Evolutionary conservation across 208 protist genomes (phyloP), one percentile per base, ranked within the genome.

Genomic region (Leishmania tarentolae): DNA sequence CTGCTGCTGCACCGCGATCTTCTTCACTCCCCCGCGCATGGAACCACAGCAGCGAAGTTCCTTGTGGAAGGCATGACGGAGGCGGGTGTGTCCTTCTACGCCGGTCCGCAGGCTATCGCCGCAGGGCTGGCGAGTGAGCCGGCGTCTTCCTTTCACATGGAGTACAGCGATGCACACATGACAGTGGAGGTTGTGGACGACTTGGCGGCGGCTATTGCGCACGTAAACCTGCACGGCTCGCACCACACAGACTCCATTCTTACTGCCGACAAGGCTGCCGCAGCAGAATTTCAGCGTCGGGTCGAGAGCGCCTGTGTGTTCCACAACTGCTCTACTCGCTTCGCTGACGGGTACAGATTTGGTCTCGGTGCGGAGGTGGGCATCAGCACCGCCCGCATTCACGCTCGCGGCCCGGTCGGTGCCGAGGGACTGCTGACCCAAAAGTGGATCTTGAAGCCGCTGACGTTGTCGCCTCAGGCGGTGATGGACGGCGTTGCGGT

Each of bases 291-390:
- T 76, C 50, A 87, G 50, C 83, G 73, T 44, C 77, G 80, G 5
- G 91, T 98, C 9, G 95, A 98, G 80, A 93, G 91, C 24, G 97
- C 97, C 56, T 95, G 95, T 65, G 95, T 98, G 7, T 99, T 97
- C 85, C 93, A 96, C 78, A 99, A 99, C 85, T 87, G 87, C 66
- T 96, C 90, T 31, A 98, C 96, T 31, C 90, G 97, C 24, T 98
- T 98, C 81, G 96, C 96, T 2, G 96, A 98, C 76, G 96, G 95
- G 47, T 93, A 88, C 80, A 90, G 96, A 35, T 98, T 97, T 82
- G 97, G 97, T 17, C 89, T 99, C 40, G 97, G 97, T 15, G 95
- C 95, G n/a, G 98, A 99, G 86, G 96, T 99, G 28, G 98, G 97
- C 76, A 96, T 98, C 87, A 92, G 90, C 75, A 98, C 95, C 37